Conservation (phyloP, 2,329 filamentous ascomycete genomes). For the Scopulariopsis brevicaulis region DNA sequence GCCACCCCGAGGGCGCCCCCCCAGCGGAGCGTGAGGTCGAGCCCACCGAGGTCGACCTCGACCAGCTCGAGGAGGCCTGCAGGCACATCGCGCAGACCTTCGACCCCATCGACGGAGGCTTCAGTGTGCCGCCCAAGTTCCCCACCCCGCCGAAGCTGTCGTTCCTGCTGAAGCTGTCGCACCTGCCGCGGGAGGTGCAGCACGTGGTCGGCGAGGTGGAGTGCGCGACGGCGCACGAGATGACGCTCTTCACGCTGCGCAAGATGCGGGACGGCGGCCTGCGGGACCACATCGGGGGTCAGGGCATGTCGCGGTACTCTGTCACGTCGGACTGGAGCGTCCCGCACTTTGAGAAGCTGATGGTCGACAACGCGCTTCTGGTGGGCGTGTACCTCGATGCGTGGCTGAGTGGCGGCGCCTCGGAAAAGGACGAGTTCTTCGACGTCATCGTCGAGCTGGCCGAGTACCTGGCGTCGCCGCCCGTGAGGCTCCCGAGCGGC, state of each 20-base stretch:
- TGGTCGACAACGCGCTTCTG: conserved; percentile 84
- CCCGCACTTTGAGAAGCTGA: conserved; percentile 95
- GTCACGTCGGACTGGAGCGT: conserved; percentile 87
- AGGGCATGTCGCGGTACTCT: conserved; percentile 62
- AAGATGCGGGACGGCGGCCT: conserved; percentile 52
- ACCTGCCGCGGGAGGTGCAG: conserved; percentile 59
- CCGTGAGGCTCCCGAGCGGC: conserved; percentile 55
- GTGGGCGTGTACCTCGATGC: conserved; percentile 78
- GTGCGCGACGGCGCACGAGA: conserved; percentile 59
- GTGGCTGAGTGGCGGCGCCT: conserved; percentile 46
- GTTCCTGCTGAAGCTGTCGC: conserved; percentile 66
- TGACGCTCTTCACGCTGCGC: conserved; percentile 71
- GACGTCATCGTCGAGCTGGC: conserved; percentile 72
- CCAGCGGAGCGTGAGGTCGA: conserved; percentile 10
- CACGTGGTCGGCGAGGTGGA: conserved; percentile 84
- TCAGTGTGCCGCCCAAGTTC: conserved; percentile 76
- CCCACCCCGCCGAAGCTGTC: conserved; percentile 75
- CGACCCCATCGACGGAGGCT: conserved; percentile 69
- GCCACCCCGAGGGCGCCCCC: neutral
- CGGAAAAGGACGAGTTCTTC: conserved; percentile 58
- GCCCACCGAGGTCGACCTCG: conserved; percentile 70
- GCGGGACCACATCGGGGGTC: conserved; percentile 41
- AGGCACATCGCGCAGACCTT: conserved; percentile 71
- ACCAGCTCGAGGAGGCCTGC: conserved; percentile 84
- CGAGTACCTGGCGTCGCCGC: conserved; percentile 68